phyloP scores from a whole-genome alignment of 345 rosid species.

The Gossypium bickii region DNA sequence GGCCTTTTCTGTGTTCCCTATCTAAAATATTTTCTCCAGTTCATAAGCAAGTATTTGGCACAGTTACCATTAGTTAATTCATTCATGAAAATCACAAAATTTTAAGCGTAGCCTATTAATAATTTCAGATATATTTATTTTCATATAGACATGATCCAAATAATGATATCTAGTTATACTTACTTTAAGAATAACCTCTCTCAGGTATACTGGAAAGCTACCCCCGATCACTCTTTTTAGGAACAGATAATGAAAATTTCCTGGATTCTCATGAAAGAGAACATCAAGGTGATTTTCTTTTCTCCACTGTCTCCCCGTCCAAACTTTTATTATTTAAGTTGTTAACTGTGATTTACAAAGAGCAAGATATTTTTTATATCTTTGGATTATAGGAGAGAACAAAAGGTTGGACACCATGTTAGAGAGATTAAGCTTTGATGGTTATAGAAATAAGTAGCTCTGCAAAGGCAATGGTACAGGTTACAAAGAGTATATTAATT shows the following conservation, averaged over 20 bases:
- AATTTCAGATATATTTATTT: not conserved
- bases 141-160: not conserved
- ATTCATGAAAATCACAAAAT: not conserved
- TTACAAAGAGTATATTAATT: not conserved
- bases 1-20: not conserved
- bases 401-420: constrained; percentile 76
- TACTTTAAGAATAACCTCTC: not conserved
- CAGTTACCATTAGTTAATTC: not conserved
- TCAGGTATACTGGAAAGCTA: constrained; percentile 77
- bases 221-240: constrained; percentile 74
- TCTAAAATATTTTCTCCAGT: not conserved
- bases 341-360: not conserved
- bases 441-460: constrained; percentile 59
- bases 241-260: constrained; percentile 40
- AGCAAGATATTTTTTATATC: constrained; percentile 13
- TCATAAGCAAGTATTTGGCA: not conserved
- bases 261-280: constrained; percentile 61
- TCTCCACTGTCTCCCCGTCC: not conserved
- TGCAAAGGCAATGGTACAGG: constrained; percentile 16
- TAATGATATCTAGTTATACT: not conserved
- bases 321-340: not conserved
- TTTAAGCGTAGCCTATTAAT: not conserved
- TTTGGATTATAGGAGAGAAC: constrained; percentile 50
- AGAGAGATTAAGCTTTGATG: constrained; percentile 79
- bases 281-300: constrained; percentile 43